A percentile compares a stretch with the other conserved stretches of the same genome.
phyloP scores from a whole-genome alignment of 2,329 filamentous ascomycete species.

The Xylariaceae sp. region DNA sequence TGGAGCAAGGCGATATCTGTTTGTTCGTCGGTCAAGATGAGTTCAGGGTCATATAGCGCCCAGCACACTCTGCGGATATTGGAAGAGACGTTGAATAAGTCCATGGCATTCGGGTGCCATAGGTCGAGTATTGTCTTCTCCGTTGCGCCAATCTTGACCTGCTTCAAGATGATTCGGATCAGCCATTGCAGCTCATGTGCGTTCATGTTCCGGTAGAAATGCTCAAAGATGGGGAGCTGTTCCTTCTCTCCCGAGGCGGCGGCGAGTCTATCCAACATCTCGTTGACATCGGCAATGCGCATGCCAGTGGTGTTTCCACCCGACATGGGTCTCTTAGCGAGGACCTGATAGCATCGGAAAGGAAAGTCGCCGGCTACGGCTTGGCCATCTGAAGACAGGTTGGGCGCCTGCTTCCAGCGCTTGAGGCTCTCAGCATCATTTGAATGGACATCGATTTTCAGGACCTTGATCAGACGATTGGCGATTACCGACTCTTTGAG shows the following conservation, averaged over 20 bases:
- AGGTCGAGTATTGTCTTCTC: conserved; percentile 83
- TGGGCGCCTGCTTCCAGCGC: conserved; percentile 80
- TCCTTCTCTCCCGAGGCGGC: conserved; percentile 74
- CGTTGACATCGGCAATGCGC: conserved; percentile 87
- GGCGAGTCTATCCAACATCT: conserved; percentile 73
- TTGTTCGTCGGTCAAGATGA: conserved; percentile 71
- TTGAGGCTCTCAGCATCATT: conserved; percentile 82
- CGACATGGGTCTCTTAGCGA: conserved; percentile 74
- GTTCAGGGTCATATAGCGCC: conserved; percentile 74
- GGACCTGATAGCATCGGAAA: conserved; percentile 78
- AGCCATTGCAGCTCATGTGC: conserved; percentile 92
- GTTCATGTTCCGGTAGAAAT: conserved; percentile 89
- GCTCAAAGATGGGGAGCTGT: conserved; percentile 74
- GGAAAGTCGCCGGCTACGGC: conserved; percentile 84
- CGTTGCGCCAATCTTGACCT: conserved; percentile 70
- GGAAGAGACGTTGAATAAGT: conserved; percentile 83
- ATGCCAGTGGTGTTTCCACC: conserved; percentile 62
- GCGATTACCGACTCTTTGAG: conserved; percentile 90
- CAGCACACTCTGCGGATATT: conserved; percentile 89
- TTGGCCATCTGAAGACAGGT: conserved; percentile 54
- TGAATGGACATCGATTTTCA: conserved; percentile 87
- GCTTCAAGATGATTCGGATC: conserved; percentile 85
- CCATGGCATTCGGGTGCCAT: conserved; percentile 76
- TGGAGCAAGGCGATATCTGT: conserved; percentile 79
- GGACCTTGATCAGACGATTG: conserved; percentile 83